A percentile compares a stretch with the other conserved stretches of the same genome.
Conservation (phyloP, 148 eudicot genomes). For the Cornus kousa region DNA sequence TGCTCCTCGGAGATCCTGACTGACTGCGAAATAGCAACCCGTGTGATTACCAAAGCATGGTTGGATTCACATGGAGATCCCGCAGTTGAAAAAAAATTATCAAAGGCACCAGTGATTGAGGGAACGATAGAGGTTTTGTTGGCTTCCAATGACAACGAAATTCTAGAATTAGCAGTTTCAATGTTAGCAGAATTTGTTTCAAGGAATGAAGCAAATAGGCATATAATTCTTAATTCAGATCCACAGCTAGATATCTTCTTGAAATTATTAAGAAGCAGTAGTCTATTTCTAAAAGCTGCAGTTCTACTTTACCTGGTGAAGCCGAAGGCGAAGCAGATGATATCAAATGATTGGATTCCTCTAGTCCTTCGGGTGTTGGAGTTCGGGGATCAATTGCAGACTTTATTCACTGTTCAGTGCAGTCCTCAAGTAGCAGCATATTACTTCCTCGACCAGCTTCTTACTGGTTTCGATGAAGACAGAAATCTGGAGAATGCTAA, state of each 20-base stretch:
- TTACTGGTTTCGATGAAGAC: slow-evolving; percentile 44
- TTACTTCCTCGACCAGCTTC: slow-evolving; percentile 43
- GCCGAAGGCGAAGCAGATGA: slow-evolving; percentile 49
- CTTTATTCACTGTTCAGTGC: slow-evolving; percentile 34
- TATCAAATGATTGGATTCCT: slow-evolving; percentile 50
- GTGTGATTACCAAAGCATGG: slow-evolving; percentile 40
- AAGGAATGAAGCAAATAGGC: slow-evolving; percentile 27
- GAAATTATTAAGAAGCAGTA: slow-evolving; percentile 36
- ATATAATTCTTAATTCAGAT: slow-evolving; percentile 29
- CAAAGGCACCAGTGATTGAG: slow-evolving; percentile 31
- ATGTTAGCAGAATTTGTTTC: slow-evolving; percentile 36
- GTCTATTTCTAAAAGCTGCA: slow-evolving; percentile 47
- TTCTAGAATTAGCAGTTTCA: slow-evolving; percentile 44
- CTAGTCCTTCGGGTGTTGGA: slow-evolving; percentile 46
- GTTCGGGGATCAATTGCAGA: slow-evolving; percentile 42
- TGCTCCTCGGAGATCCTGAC: slow-evolving; percentile 34
- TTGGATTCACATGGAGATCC: slow-evolving; percentile 27
- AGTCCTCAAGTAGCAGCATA: slow-evolving; percentile 45
- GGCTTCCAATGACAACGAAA: slow-evolving; percentile 42
- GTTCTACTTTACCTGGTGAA: slow-evolving; percentile 40
- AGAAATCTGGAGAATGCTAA: slow-evolving; percentile 37
- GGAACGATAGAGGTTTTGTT: slow-evolving; percentile 45
- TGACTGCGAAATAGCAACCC: slow-evolving; percentile 42
- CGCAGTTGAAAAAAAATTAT: slow-evolving; percentile 20
- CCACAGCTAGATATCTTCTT: slow-evolving; percentile 36